A percentile compares a stretch with the other conserved stretches of the same genome.
Conservation (phyloP, 352 stramenopile species). For the Pythium rishiriense region DNA sequence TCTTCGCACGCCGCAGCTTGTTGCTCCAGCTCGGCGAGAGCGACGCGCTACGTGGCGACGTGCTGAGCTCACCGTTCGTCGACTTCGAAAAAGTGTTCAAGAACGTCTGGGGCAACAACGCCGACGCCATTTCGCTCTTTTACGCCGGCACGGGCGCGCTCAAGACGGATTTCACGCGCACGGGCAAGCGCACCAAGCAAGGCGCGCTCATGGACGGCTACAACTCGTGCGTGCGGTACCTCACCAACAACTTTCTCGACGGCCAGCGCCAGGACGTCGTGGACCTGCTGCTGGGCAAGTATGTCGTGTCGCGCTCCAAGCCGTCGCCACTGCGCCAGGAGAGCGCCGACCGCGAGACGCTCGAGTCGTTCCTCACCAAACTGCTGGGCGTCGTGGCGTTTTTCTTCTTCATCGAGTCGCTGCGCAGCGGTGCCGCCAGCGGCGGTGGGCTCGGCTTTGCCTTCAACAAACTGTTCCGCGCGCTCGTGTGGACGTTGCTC, state of each 20-base stretch:
- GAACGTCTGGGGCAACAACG: conserved; percentile 94
- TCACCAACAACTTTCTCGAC: conserved; percentile 96
- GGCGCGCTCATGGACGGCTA: conserved; percentile 93
- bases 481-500: conserved; percentile 50
- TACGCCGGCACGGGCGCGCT: conserved; percentile 94
- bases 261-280: conserved; percentile 91
- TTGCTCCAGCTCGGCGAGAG: conserved; percentile 62
- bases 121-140: conserved; percentile 92
- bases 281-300: conserved; percentile 86
- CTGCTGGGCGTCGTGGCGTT: conserved; percentile 45
- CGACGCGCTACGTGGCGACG: conserved; percentile 48
- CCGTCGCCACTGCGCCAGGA: conserved; percentile 59
- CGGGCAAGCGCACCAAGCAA: conserved; percentile 88
- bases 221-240: conserved; percentile 94
- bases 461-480: conserved; percentile 59
- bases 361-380: conserved; percentile 59
- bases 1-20: conserved; percentile 86
- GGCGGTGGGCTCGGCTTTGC: conserved; percentile 41
- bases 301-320: conserved; percentile 63
- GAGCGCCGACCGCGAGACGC: conserved; percentile 35
- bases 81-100: conserved; percentile 75
- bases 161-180: conserved; percentile 96
- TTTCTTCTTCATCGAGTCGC: conserved; percentile 67
- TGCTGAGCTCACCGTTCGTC: conserved; percentile 56
- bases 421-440: conserved; percentile 25